Base-by-base conservation (phyloP, 1,284 basidiomycete genomes). In the Crepidotus sp. region DNA sequence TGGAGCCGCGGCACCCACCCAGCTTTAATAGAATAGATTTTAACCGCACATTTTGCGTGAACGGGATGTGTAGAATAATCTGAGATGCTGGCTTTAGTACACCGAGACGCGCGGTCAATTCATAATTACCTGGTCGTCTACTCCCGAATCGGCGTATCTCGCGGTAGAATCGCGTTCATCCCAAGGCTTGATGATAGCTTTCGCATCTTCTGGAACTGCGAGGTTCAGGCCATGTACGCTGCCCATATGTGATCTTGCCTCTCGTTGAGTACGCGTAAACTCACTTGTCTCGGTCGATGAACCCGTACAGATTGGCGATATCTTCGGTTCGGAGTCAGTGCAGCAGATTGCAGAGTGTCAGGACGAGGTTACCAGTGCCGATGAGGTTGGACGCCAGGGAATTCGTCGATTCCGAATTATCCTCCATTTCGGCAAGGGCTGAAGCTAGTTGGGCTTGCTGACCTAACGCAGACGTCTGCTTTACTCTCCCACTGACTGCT, bases 221-320 rank as follows among this genome's bases (percentile, higher is more conserved):
- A 89, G 63, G 57, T 88, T 88, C 54, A 89, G 64, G 24, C 86
- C 86, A 59, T 89, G 72, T 39, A 88, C 82, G 56, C 85, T 87
- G 53, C 59, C 32, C 36, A 49, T 39, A 46, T 41, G 26, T 41
- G 44, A 48, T 37, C 29, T 17, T 36, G 37, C 42, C 31, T 19
- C n/a, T 7, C n/a, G 42, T 55, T 55, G 53, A 57, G 55, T 32
- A 37, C 30, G 45, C 41, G 33, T 33, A 32, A 45, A 51, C 77
- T 74, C 63, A 86, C 80, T 78, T 83, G 66, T 81, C 72, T 61
- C 69, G 76, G 57, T 87, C 80, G 47, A 87, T 80, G 37, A 76
- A 69, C 15, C 62, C 57, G 55, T 72, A 87, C 3, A 87, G 59
- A 57, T 76, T 85, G 9, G 73, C 66, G 5, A 68, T 55, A 30